Conservation (phyloP, 2,329 filamentous ascomycete species). For the Aspergillus sojae region DNA sequence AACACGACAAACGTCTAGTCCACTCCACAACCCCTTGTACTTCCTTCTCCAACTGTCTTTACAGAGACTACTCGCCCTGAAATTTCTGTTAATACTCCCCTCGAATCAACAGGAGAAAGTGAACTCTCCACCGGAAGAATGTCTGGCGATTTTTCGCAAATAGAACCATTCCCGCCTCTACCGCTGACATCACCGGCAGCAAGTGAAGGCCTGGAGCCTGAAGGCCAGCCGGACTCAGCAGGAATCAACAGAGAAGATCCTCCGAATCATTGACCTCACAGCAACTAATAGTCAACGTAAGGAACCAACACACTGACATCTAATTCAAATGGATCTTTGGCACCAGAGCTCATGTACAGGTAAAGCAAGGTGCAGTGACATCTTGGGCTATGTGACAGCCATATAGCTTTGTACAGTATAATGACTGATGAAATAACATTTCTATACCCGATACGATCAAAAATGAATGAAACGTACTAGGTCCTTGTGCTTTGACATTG, state of each 20-base stretch:
- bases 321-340: not conserved
- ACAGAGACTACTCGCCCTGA: slow-evolving; percentile 11
- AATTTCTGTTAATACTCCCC: slow-evolving; percentile 9
- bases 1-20: slow-evolving; percentile 14
- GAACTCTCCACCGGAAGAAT: slow-evolving; percentile 16
- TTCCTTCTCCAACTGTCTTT: slow-evolving; percentile 10
- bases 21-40: slow-evolving; percentile 12
- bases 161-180: slow-evolving; percentile 41
- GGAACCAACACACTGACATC: not conserved
- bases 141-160: slow-evolving; percentile 24
- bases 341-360: not conserved
- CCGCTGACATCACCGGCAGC: slow-evolving; percentile 21
- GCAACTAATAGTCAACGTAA: not conserved
- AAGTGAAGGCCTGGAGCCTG: not conserved
- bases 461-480: slow-evolving; percentile 1
- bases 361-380: not conserved
- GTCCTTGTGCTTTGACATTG: not conserved
- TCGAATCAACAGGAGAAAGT: slow-evolving; percentile 17
- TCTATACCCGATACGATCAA: slow-evolving; percentile 14
- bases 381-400: not conserved
- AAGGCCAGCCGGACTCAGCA: not conserved
- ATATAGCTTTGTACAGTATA: slow-evolving; percentile 14
- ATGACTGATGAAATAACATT: slow-evolving; percentile 16
- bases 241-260: not conserved
- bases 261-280: not conserved